phyloP scores from a whole-genome alignment of 2,329 filamentous ascomycete species.

The Claviceps spartinae region DNA sequence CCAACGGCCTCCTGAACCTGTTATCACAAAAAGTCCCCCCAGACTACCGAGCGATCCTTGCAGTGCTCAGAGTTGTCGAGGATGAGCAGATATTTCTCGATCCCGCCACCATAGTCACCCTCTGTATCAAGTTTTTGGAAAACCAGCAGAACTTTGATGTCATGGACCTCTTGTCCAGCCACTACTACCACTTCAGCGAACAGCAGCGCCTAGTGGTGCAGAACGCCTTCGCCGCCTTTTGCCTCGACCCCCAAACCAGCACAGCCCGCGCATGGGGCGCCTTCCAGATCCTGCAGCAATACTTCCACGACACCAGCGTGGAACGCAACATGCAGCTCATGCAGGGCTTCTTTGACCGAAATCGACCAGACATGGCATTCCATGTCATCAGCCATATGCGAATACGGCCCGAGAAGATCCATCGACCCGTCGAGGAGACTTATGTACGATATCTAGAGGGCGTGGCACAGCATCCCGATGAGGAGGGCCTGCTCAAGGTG shows the following conservation, averaged over 20 bases:
- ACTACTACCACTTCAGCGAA: conserved; percentile 56
- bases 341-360: conserved; percentile 65
- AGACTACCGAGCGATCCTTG: conserved; percentile 57
- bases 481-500: conserved; percentile 56
- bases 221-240: conserved; percentile 53
- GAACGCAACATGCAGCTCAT: conserved; percentile 59
- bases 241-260: conserved; percentile 46
- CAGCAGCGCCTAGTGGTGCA: conserved; percentile 55
- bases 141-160: conserved; percentile 67
- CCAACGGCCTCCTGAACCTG: conserved; percentile 60
- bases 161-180: conserved; percentile 66
- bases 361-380: conserved; percentile 70
- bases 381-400: conserved; percentile 91
- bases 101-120: conserved; percentile 56
- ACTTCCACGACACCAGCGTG: conserved; percentile 53
- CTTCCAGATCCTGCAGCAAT: conserved; percentile 52
- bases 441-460: conserved; percentile 71
- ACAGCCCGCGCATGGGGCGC: conserved; percentile 51
- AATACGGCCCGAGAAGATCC: conserved; percentile 47
- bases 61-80: conserved; percentile 60
- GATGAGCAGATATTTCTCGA: conserved; percentile 56
- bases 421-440: conserved; percentile 56
- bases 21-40: conserved; percentile 47
- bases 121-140: conserved; percentile 62
- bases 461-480: conserved; percentile 41